phyloP scores from a whole-genome alignment of 176 grass and related monocot species.

The Raddia guianensis region DNA sequence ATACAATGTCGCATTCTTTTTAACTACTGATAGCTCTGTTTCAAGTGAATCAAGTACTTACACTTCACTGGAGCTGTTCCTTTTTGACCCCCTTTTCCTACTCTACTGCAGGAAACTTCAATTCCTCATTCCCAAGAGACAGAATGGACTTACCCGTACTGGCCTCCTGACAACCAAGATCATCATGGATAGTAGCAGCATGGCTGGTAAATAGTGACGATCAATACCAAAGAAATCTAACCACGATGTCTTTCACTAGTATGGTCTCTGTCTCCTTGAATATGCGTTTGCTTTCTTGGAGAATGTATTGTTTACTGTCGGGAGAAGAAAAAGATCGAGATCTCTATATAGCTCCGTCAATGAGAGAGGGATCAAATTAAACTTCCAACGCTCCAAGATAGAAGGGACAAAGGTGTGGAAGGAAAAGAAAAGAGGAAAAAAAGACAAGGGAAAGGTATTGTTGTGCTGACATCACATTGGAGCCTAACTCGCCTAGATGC shows the following conservation, averaged over 20 bases:
- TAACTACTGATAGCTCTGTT: constrained; percentile 27
- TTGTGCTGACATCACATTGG: constrained; percentile 61
- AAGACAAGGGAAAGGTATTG: constrained; percentile 49
- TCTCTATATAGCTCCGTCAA: constrained; percentile 41
- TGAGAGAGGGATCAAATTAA: constrained; percentile 16
- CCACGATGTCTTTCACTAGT: constrained; percentile 47
- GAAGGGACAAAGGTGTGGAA: constrained; percentile 40
- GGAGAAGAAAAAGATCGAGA: constrained; percentile 32
- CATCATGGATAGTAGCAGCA: constrained; percentile 93
- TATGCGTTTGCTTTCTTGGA: constrained; percentile 60
- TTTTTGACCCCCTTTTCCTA: constrained; percentile 49
- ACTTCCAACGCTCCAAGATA: constrained; percentile 39
- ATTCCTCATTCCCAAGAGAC: constrained; percentile 93
- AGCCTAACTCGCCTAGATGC: constrained; percentile 54
- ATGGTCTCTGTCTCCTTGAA: constrained; percentile 50
- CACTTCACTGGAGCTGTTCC: constrained; percentile 41
- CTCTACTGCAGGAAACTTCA: constrained; percentile 72
- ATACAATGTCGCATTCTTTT: not conserved
- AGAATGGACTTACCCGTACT: constrained; percentile 96
- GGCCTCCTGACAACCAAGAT: constrained; percentile 93
- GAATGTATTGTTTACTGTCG: constrained; percentile 40
- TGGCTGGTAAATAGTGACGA: constrained; percentile 46
- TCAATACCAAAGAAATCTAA: constrained; percentile 52
- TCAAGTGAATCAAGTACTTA: constrained; percentile 34
- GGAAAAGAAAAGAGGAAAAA: constrained; percentile 22